A percentile compares a stretch with the other conserved stretches of the same genome.
phyloP scores from a whole-genome alignment of 441 rosid species.

The Hura crepitans region DNA sequence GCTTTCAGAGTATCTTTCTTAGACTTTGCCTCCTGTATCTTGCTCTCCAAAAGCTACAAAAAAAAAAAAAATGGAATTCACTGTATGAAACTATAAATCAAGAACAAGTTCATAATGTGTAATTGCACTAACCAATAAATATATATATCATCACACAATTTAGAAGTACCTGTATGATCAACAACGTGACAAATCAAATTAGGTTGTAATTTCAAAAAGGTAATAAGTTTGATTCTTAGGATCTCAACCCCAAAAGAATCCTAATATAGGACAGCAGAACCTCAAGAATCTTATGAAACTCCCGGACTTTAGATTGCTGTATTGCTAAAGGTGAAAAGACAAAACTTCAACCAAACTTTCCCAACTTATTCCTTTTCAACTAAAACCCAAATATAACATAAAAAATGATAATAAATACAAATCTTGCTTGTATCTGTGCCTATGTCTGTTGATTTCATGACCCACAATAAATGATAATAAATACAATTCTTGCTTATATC shows the following conservation, averaged over 20 bases:
- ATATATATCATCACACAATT: slow-evolving; percentile 5
- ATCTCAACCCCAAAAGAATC: neutral
- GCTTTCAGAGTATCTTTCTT: slow-evolving; percentile 97
- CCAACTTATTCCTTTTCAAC: neutral
- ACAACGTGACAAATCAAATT: neutral
- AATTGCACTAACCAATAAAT: slow-evolving; percentile 15
- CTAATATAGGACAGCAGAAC: neutral
- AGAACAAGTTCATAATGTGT: slow-evolving; percentile 17
- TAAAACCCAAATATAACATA: neutral
- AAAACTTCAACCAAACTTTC: neutral
- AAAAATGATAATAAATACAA: neutral
- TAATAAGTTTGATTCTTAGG: neutral
- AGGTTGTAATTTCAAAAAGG: neutral
- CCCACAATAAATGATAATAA: neutral
- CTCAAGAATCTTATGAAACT: neutral
- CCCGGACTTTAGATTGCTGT: neutral
- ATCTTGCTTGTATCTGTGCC: neutral
- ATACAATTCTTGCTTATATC: neutral
- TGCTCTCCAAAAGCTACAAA: slow-evolving; percentile 88
- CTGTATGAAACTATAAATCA: slow-evolving; percentile 15
- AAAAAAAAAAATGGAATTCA: slow-evolving; percentile 29
- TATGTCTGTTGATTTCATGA: neutral
- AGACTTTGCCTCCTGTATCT: slow-evolving; percentile 93
- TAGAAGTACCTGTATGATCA: neutral
- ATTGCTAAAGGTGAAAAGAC: neutral